These are phyloP conservation scores for Argentina anserina DNA, from an alignment of 306 rosid genomes.

Conservation along the genomic window DNA sequence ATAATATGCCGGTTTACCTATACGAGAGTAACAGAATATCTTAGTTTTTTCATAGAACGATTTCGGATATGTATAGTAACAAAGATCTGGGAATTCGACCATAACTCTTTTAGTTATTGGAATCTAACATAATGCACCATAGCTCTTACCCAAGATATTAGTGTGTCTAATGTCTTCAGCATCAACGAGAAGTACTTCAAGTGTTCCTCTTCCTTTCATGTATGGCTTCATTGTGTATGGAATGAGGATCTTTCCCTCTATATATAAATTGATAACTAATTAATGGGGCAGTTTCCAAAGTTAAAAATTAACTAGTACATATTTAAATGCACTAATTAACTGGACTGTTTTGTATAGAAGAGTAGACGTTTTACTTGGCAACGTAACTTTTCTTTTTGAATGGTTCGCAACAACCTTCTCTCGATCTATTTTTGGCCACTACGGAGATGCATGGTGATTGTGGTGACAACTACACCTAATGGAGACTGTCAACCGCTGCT, in stretches of 20 bases:
- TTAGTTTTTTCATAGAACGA: background rate
- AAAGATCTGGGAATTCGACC: background rate
- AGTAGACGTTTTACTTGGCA: background rate
- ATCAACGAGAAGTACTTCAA: constrained; percentile 74
- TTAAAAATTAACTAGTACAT: too few relatives aligned
- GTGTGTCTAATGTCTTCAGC: constrained; percentile 63
- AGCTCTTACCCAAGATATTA: constrained; percentile 54
- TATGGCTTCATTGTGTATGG: constrained; percentile 7
- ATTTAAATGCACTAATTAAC: background rate
- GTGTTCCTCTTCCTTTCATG: constrained; percentile 53
- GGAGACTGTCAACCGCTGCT: too few relatives aligned
- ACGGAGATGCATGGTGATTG: too few relatives aligned
- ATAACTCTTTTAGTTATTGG: background rate
- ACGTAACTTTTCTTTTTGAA: too few relatives aligned
- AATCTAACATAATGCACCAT: background rate
- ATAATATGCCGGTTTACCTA: constrained; percentile 59
- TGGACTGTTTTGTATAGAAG: background rate
- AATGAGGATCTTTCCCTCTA: background rate
- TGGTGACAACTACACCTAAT: too few relatives aligned
- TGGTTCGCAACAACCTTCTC: too few relatives aligned
- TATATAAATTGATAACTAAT: background rate
- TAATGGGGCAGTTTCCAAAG: constrained; percentile 14
- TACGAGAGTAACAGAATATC: background rate
- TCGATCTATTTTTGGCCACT: too few relatives aligned
- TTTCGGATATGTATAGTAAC: too few relatives aligned